Evolutionary conservation across 345 rosid genomes (phyloP), one percentile per base, ranked within the genome.

Genomic region (Heritiera fomes): DNA sequence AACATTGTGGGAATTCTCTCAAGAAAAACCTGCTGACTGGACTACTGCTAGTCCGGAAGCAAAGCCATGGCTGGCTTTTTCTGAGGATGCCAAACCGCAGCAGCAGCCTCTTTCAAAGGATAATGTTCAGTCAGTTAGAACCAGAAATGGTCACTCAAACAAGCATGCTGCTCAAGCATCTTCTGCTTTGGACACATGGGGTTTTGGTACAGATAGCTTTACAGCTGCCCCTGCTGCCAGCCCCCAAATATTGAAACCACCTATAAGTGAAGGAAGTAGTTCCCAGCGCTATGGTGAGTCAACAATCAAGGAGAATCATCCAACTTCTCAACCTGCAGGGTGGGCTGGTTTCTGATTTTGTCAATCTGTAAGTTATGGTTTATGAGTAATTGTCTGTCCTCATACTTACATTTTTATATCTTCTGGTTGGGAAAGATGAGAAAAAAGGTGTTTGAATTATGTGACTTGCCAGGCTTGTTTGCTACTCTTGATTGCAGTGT

Each of bases 301-400:
- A 40, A 93, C 85, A 76, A 75, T 69, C 59, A 79, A 73, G 77
- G 94, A 88, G 66, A 85, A 82, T 77, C 87, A 83, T 83, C 68
- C 93, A 65, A 66, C 91, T 73, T 73, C 85, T 80, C 98, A 90
- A 76, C 99, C 99, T 63, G 91, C 98, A 50, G 99, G 99, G 76
- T 94, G 98, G 98, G 95, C 98, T 81, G 99, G 98, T 82, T 97
- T 97, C 86, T 97, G 88, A 85, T 75, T 50, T 53, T 43, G 34
- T 7, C 50, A 40, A 17, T 1, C 18, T 53, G 7, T 50, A 55
- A 43, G 40, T 30, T 70, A 45, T 28, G 52, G 49, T 71, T n/a
- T 49, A 53, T 8, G 38, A 64, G 74, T 49, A 61, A 32, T 61
- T 45, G 34, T 62, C 46, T 15, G 71, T 47, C 13, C 58, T 60